Base-by-base conservation (phyloP, 306 rosid genomes). In the Malus orientalis region DNA sequence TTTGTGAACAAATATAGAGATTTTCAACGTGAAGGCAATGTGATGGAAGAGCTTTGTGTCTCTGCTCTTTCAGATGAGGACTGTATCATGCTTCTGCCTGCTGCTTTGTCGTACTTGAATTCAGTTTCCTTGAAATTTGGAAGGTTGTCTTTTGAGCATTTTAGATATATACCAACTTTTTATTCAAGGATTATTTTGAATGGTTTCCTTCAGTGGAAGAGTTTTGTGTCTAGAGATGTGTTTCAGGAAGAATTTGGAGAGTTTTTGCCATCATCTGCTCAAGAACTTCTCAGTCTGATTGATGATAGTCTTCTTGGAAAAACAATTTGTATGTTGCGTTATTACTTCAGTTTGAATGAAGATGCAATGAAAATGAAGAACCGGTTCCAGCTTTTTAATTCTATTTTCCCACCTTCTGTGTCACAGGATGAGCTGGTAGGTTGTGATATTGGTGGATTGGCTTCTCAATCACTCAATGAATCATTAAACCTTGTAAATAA, bases 291-390 rank as follows among this genome's bases (percentile, higher is more conserved):
- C 13, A 51, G 69, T 77, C 87, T 88, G 81, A 69, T 82, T 30
- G 77, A 89, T 84, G 55, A 68, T 63, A 92, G 96, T 84, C 95
- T 95, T 85, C 95, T 95, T 83, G 92, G 95, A 77, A 92, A 90
- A 82, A 78, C 89, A 72, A 67, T 90, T 78, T 71, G 71, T 57
- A 92, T 95, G 92, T 71, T 95, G 85, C 76, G 76, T 81, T 79
- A 81, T 82, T 88, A 87, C 88, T 83, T 85, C 79, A 78, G 87
- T 65, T 73, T 89, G 29, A 81, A 67, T 84, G 91, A 87, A 79
- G 88, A 79, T 80, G 81, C 91, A 25, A 64, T 79, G 61, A 80
- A 86, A 79, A 30, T 78, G 78, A 89, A 90, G 80, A 87, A 71
- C 82, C 81, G 89, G 67, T 74, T 90, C 81, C 82, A 86, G 76